Percentiles rank a stretch among this genome's conserved stretches.
Evolutionary conservation across 129 eudicot genomes (phyloP).

Genomic region (Silybum marianum): DNA sequence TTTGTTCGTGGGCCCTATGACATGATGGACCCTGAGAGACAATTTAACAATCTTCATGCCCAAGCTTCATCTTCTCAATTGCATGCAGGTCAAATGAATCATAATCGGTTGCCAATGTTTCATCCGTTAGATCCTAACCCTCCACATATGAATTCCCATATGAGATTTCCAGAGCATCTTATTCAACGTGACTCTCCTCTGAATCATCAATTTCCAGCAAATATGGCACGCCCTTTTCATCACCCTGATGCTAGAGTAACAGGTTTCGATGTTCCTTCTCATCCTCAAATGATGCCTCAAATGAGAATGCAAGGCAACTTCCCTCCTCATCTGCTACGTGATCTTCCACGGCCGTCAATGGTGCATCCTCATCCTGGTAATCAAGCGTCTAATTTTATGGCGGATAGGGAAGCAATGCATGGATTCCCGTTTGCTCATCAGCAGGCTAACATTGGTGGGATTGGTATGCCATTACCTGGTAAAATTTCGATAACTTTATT

Average conservation of each 20-base stretch:
- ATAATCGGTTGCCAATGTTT: constrained; percentile 50
- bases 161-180: constrained; percentile 64
- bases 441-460: constrained; percentile 55
- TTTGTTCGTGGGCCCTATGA: constrained; percentile 55
- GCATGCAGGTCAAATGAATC: constrained; percentile 51
- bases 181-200: constrained; percentile 46
- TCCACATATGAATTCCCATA: constrained; percentile 53
- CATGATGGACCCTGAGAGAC: constrained; percentile 49
- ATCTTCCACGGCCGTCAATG: constrained; percentile 56
- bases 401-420: constrained; percentile 57
- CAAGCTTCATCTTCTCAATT: constrained; percentile 45
- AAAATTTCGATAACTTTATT: constrained; percentile 12
- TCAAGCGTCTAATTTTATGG: constrained; percentile 45
- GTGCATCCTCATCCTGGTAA: constrained; percentile 42
- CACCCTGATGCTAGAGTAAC: constrained; percentile 60
- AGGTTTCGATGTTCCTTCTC: constrained; percentile 63
- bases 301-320: constrained; percentile 65
- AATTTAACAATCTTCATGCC: constrained; percentile 42
- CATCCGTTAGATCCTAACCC: constrained; percentile 53
- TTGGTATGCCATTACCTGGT: constrained; percentile 74
- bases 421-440: constrained; percentile 67
- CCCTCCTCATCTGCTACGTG: constrained; percentile 56
- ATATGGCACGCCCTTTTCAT: constrained; percentile 50
- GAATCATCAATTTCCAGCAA: constrained; percentile 56
- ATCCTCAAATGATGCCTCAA: constrained; percentile 70